These are phyloP conservation scores for Collybiopsis luxurians DNA, from an alignment of 768 basidiomycete genomes.

Conservation along the genomic window DNA sequence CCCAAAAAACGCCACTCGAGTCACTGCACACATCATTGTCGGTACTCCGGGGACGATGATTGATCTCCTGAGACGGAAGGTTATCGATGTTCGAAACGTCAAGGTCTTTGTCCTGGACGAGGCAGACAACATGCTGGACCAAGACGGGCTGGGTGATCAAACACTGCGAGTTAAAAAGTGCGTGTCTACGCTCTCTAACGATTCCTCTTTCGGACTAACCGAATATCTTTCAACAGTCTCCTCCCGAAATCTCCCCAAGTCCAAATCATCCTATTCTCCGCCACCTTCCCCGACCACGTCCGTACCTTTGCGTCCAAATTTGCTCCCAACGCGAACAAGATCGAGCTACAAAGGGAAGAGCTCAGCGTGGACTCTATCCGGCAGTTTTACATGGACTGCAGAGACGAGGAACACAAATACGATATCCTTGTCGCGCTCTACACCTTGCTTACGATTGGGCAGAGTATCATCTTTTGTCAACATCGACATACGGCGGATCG, in stretches of 20 bases:
- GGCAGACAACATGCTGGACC: constrained; percentile 98
- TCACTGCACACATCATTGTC: constrained; percentile 90
- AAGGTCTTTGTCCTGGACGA: constrained; percentile 97
- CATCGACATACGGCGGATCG: constrained; percentile 90
- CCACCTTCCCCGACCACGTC: constrained; percentile 95
- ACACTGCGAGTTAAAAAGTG: constrained; percentile 93
- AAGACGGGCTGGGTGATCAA: constrained; percentile 92
- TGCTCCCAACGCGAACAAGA: constrained; percentile 94
- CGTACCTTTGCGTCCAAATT: constrained; percentile 90
- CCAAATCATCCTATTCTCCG: constrained; percentile 96
- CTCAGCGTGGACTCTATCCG: constrained; percentile 91
- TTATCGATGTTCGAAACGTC: constrained; percentile 77
- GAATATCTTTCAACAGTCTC: constrained; percentile 37
- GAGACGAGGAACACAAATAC: constrained; percentile 88
- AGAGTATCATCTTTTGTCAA: constrained; percentile 98
- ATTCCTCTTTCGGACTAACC: constrained; percentile 1
- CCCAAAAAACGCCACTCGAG: constrained; percentile 56
- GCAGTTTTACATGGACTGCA: constrained; percentile 98
- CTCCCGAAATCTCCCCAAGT: constrained; percentile 50
- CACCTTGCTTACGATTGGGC: constrained; percentile 88
- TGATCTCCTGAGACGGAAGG: constrained; percentile 75
- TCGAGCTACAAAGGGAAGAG: constrained; percentile 91
- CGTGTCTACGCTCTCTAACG: constrained; percentile 18
- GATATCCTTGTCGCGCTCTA: constrained; percentile 92
- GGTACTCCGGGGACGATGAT: constrained; percentile 96